phyloP scores from a whole-genome alignment of 805 yeast species.

The Candida caryicola region DNA sequence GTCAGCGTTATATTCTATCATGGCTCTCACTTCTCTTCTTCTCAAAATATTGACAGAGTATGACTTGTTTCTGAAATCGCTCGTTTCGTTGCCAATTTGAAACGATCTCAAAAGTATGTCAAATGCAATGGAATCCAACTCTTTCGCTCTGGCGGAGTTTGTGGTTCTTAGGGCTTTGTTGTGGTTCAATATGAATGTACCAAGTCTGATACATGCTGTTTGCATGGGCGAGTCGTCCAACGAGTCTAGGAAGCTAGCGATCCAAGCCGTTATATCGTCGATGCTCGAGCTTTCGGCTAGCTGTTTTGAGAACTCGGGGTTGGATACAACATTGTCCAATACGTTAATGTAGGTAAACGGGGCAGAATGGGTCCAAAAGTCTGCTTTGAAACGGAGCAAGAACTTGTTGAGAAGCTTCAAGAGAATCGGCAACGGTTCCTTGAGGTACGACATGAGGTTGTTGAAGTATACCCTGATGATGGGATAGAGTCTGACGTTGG shows the following conservation, averaged over 20 bases:
- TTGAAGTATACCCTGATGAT: constrained; percentile 44
- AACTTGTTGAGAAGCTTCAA: constrained; percentile 50
- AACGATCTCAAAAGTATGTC: constrained; percentile 17
- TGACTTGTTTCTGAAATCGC: constrained; percentile 18
- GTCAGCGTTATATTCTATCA: constrained; percentile 44
- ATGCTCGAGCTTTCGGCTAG: constrained; percentile 3
- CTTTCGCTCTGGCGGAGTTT: neutral
- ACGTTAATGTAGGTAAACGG: constrained; percentile 56
- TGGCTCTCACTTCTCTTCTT: constrained; percentile 47
- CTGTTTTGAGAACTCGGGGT: constrained; percentile 41
- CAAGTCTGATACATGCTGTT: constrained; percentile 51
- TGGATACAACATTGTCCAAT: constrained; percentile 58
- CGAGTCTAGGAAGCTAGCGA: constrained; percentile 41
- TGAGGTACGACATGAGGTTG: constrained; percentile 50
- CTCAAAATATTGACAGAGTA: constrained; percentile 37
- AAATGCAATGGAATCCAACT: constrained; percentile 6
- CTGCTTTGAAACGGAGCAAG: constrained; percentile 38
- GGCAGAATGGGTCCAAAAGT: constrained; percentile 54
- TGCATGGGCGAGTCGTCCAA: constrained; percentile 49
- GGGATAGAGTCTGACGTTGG: constrained; percentile 32
- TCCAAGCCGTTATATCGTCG: constrained; percentile 55
- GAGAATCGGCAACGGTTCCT: constrained; percentile 51
- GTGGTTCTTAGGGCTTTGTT: neutral
- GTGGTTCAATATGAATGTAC: constrained; percentile 43
- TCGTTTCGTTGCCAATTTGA: constrained; percentile 11